Base-by-base conservation (phyloP, 352 stramenopile genomes). In the Phytopythium boreale region DNA sequence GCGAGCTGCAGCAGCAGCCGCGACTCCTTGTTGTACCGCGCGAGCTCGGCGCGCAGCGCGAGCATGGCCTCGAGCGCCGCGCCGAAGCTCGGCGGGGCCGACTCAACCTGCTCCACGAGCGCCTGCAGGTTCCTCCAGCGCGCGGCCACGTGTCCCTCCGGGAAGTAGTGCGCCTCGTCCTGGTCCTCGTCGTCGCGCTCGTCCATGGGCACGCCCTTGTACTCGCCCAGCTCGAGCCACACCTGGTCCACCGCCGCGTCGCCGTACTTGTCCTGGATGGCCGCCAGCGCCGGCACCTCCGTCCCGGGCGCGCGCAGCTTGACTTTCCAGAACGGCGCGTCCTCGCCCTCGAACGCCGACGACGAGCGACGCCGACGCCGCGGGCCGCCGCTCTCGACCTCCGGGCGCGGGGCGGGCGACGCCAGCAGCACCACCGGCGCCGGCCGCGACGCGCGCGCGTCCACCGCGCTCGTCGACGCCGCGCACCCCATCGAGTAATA, bases 1-100 rank as follows among this genome's bases (percentile, higher is more conserved):
- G 70, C 70, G 43, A 76, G 41, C 67, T 74, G 72, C 44, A 76
- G 53, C 39, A 76, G 56, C 59, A 71, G 56, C 9, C 72, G 69
- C 34, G 59, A 41, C 60, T 74, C 67, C 52, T 66, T 71, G 60
- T 76, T 66, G 63, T 76, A 76, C 50, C 56, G 39, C 36, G 56
- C 56, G 15, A 61, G 56, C 56, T 61, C 56, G 36, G 36, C 56
- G n/a, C 56, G 37, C 56, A 51, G 11, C 24, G 56, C 56, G 4
- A 61, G 39, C 56, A 44, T 44, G n/a, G 22, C 56, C 24, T 61
- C 56, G 4, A 61, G 56, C 36, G 56, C 56, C 11, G 56, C 56
- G 12, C 56, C 56, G 37, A 61, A 51, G 56, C 56, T 61, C 1
- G 56, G 56, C 26, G 56, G 56, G 15, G 56, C 56, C 56, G 39